phyloP scores from a whole-genome alignment of 768 basidiomycete species.

The Glaciozyma martinii region DNA sequence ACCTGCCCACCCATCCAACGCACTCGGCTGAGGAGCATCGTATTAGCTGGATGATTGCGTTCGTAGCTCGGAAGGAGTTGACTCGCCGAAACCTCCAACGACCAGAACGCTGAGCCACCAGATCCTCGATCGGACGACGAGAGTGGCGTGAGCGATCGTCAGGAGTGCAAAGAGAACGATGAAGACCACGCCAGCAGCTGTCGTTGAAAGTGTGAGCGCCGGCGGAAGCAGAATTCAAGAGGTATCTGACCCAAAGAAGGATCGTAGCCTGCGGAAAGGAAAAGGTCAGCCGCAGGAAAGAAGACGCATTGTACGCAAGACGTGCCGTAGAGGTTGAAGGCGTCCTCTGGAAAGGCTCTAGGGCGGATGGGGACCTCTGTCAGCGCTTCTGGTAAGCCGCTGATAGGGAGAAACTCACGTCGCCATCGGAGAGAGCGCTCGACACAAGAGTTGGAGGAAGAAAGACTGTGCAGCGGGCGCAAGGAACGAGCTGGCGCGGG shows the following conservation, averaged over 20 bases:
- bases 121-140: constrained; percentile 34
- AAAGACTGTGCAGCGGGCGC: no score
- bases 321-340: background rate
- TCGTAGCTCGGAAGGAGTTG: no score
- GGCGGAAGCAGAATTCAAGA: background rate
- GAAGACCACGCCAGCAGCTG: constrained; percentile 34
- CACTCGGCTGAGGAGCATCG: no score
- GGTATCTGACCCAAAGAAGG: background rate
- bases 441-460: no score
- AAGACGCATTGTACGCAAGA: background rate
- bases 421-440: no score
- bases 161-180: constrained; percentile 37
- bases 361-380: background rate
- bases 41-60: no score
- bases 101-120: constrained; percentile 39
- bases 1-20: no score
- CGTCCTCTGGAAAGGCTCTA: no score
- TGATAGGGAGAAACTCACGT: no score
- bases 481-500: no score
- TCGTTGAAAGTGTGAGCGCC: background rate
- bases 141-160: constrained; percentile 31
- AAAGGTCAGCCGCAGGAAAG: background rate
- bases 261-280: background rate
- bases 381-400: no score
- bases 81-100: constrained; percentile 30